These are phyloP conservation scores for Penicillium paradoxum DNA, from an alignment of 495 filamentous ascomycete species.

Conservation along the genomic window DNA sequence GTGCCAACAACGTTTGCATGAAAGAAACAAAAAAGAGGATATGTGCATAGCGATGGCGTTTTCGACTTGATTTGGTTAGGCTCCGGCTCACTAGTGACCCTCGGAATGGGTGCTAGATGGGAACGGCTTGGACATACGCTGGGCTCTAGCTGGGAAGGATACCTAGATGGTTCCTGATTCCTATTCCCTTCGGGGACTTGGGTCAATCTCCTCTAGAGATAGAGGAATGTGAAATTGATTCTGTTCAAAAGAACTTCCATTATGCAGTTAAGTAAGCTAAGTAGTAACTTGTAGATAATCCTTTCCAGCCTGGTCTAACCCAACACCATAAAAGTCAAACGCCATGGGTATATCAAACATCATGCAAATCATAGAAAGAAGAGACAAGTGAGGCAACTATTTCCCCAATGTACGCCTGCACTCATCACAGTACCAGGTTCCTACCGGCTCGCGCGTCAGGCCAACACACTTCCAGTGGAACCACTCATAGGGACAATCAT, in stretches of 20 bases:
- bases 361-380: constrained; percentile 8
- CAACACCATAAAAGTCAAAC: constrained; percentile 10
- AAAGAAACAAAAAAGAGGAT: constrained; percentile 12
- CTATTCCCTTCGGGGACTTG: neutral
- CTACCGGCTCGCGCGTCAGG: constrained; percentile 79
- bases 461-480: constrained; percentile 97
- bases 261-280: neutral
- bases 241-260: neutral
- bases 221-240: constrained; percentile 1
- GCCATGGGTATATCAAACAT: constrained; percentile 19
- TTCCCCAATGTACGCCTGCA: constrained; percentile 63
- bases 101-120: constrained; percentile 1
- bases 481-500: constrained; percentile 89
- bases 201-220: neutral
- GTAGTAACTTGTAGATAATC: neutral
- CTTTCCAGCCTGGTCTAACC: neutral
- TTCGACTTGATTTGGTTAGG: constrained; percentile 21
- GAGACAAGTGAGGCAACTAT: constrained; percentile 12
- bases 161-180: neutral
- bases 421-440: constrained; percentile 87
- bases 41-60: constrained; percentile 45
- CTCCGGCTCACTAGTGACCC: neutral
- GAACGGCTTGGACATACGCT: constrained; percentile 7
- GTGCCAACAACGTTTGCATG: constrained; percentile 14
- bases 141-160: neutral